phyloP scores from a whole-genome alignment of 805 yeast species.

The Zygosaccharomyces lentus region DNA sequence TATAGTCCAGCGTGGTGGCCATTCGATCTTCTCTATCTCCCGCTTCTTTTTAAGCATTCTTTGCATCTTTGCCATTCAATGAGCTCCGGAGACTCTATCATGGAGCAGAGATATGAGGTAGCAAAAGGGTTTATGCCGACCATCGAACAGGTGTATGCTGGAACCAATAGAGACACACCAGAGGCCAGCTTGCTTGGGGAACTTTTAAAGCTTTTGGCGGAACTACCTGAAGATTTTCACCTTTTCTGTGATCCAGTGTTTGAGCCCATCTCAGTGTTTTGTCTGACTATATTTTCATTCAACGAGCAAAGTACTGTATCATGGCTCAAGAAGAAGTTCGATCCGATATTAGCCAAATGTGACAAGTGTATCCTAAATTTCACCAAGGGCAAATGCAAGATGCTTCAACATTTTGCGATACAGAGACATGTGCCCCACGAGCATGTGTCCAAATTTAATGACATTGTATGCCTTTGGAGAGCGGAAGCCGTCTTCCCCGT shows the following conservation, averaged over 20 bases:
- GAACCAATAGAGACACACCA: slow-evolving; percentile 23
- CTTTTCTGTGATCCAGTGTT: slow-evolving; percentile 53
- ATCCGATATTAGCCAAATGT: slow-evolving; percentile 45
- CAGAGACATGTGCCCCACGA: slow-evolving; percentile 48
- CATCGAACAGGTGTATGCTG: slow-evolving; percentile 31
- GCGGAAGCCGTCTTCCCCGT: slow-evolving; percentile 25
- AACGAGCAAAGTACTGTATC: slow-evolving; percentile 41
- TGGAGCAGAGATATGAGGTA: slow-evolving; percentile 11
- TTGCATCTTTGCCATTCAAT: slow-evolving; percentile 3
- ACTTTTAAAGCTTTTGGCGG: slow-evolving; percentile 36
- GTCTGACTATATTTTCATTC: slow-evolving; percentile 59
- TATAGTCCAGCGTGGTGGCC: background rate
- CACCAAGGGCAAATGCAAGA: slow-evolving; percentile 47
- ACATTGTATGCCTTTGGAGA: slow-evolving; percentile 37
- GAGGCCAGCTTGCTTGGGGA: slow-evolving; percentile 37
- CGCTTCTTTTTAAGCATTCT: background rate
- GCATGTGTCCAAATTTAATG: slow-evolving; percentile 34
- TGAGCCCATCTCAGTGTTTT: slow-evolving; percentile 48
- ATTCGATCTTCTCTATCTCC: background rate
- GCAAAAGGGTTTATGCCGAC: slow-evolving; percentile 22
- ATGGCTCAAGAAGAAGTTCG: slow-evolving; percentile 41
- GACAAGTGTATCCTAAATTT: slow-evolving; percentile 50
- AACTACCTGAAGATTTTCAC: slow-evolving; percentile 37
- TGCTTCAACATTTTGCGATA: slow-evolving; percentile 49
- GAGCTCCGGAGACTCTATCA: slow-evolving; percentile 5